These are phyloP conservation scores for Neodidymelliopsis sp. DNA, from an alignment of 2,329 filamentous ascomycete genomes.

Conservation along the genomic window DNA sequence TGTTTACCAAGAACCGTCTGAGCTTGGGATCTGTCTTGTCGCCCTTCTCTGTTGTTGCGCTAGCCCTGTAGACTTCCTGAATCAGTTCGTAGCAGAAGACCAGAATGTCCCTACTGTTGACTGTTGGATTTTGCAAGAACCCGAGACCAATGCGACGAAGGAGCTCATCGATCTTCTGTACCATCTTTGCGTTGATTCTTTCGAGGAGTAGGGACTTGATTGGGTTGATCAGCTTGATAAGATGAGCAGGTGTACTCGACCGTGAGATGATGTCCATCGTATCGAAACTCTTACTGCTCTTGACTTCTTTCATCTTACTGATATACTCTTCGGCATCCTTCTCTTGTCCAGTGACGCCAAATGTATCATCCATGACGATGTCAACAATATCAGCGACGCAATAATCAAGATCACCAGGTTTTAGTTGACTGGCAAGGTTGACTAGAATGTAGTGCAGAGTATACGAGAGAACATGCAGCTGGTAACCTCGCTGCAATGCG, in stretches of 20 bases:
- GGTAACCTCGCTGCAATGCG: constrained; percentile 84
- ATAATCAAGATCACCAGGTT: constrained; percentile 87
- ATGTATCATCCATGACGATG: constrained; percentile 97
- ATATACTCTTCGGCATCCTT: constrained; percentile 97
- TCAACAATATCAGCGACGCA: constrained; percentile 79
- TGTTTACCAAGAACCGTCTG: constrained; percentile 79
- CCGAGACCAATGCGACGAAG: constrained; percentile 84
- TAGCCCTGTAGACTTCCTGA: constrained; percentile 78
- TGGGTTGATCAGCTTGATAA: constrained; percentile 79
- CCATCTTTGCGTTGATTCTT: constrained; percentile 81
- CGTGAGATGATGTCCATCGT: constrained; percentile 93
- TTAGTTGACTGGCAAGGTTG: constrained; percentile 72
- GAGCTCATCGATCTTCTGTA: constrained; percentile 89
- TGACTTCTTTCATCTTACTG: constrained; percentile 96
- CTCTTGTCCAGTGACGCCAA: constrained; percentile 89
- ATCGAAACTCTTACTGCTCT: constrained; percentile 97
- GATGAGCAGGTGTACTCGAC: constrained; percentile 75
- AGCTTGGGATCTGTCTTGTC: constrained; percentile 53
- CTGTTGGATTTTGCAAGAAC: constrained; percentile 79
- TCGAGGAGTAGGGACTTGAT: constrained; percentile 81
- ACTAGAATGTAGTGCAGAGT: constrained; percentile 93
- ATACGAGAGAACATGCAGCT: constrained; percentile 93
- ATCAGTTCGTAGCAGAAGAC: constrained; percentile 96
- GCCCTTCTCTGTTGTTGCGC: constrained; percentile 54
- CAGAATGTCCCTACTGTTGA: constrained; percentile 81